Conservation (phyloP, 192 early-diverging fungal species). For the Podila epicladia region DNA sequence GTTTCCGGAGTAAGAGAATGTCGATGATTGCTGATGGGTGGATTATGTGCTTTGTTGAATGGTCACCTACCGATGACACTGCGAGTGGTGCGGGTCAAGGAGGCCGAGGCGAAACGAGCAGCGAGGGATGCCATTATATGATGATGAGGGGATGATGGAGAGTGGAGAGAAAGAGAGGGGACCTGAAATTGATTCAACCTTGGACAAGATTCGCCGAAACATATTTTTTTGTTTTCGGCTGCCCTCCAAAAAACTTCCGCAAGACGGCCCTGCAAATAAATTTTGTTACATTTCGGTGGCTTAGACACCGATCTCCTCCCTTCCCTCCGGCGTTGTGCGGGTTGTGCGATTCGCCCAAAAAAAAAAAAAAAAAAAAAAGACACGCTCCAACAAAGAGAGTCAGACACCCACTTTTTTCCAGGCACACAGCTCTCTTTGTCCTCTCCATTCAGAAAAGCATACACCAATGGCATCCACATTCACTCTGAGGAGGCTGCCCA, state of each 20-base stretch:
- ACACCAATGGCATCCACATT: constrained; percentile 14
- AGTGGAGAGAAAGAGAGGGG: constrained; percentile 5
- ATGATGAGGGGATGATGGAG: constrained; percentile 3
- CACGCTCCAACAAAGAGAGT: not conserved
- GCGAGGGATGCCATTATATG: constrained; percentile 40
- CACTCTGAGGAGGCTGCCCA: constrained; percentile 10
- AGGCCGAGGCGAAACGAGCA: constrained; percentile 40
- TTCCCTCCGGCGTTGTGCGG: not conserved
- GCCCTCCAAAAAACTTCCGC: not conserved
- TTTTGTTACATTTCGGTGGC: no score
- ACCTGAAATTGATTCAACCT: not conserved
- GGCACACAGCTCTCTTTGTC: not conserved
- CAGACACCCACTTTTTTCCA: not conserved
- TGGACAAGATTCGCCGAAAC: not conserved
- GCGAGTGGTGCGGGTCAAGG: constrained; percentile 38
- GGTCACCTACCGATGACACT: constrained; percentile 41
- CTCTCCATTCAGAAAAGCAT: not conserved
- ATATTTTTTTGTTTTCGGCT: constrained; percentile 1
- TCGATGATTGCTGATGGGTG: not conserved
- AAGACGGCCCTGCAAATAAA: no score
- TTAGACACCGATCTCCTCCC: not conserved
- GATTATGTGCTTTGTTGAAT: not conserved
- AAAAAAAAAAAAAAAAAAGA: no score
- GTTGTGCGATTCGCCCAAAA: not conserved
- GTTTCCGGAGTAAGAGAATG: not conserved